Conservation (phyloP, 2,329 filamentous ascomycete species). For the Podosphaera leucotricha region DNA sequence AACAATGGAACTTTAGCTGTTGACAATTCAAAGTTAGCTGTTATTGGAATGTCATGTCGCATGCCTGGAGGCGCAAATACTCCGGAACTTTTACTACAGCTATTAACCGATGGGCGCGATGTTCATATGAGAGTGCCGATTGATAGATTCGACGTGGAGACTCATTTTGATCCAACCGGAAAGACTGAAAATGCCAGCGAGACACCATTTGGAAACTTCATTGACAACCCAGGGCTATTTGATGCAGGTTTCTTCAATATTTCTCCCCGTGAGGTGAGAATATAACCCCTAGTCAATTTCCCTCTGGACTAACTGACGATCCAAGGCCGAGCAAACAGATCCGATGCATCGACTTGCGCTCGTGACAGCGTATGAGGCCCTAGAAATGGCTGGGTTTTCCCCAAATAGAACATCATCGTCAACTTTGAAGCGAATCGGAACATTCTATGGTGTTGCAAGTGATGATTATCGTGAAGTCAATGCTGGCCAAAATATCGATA, state of each 20-base stretch:
- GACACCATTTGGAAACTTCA: constrained; percentile 52
- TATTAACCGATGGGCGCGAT: constrained; percentile 50
- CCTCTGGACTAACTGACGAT: not conserved
- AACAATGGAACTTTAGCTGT: not conserved
- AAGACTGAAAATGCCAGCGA: constrained; percentile 56
- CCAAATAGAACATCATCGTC: constrained; percentile 14
- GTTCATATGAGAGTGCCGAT: constrained; percentile 39
- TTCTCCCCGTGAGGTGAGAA: constrained; percentile 50
- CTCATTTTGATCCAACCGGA: constrained; percentile 46
- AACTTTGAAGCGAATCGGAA: constrained; percentile 20
- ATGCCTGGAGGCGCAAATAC: constrained; percentile 45
- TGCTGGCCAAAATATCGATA: constrained; percentile 13
- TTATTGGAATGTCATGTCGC: constrained; percentile 58
- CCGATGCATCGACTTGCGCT: constrained; percentile 60
- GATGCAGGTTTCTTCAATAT: constrained; percentile 76
- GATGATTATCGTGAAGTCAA: constrained; percentile 16
- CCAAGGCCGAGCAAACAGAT: constrained; percentile 33
- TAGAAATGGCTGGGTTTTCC: constrained; percentile 62
- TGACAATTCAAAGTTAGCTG: constrained; percentile 15
- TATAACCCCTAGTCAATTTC: not conserved
- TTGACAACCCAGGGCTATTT: constrained; percentile 49
- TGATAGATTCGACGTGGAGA: constrained; percentile 51
- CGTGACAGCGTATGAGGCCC: constrained; percentile 55
- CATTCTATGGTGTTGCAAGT: constrained; percentile 15
- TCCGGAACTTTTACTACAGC: constrained; percentile 48